Evolutionary conservation across 2,329 filamentous ascomycete genomes (phyloP), one percentile per base, ranked within the genome.

Genomic region (Ceratocystis lukuohia): DNA sequence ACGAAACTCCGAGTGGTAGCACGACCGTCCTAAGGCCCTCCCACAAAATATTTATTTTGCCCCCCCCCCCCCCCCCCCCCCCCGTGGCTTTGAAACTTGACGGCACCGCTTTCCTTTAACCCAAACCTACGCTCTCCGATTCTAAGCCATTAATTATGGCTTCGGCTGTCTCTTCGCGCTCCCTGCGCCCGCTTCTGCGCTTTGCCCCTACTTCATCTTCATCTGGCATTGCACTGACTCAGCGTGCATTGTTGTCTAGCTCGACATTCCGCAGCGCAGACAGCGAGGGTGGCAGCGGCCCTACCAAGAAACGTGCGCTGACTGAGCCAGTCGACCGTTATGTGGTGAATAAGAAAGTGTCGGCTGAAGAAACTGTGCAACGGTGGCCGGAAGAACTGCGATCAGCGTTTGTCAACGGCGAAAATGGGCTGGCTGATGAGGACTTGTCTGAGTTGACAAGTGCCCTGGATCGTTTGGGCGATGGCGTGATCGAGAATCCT

Each of bases 391-490:
- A 20, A 12, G 62, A 67, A 45, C 57, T 68, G 61, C 67, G 67
- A 10, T 61, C 61, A 10, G 45, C 15, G 22, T 68, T 68, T 44
- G 65, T 64, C 1, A 61, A 65, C 30, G 65, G 68, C 8, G 64
- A 65, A 28, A 20, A 30, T 5, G 61, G 20, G 15, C 46, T 68
- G 66, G 68, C 63, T 28, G 61, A 66, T 33, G 50, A 56, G 56
- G 30, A 67, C 48, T 65, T 69, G 7, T 44, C 62, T 15, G 65
- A 69, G 25, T 28, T 64, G 50, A 62, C 45, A 33, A 30, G 67
- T 7, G n/a, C 50, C 22, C 44, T 70, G 45, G 67, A 70, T 33
- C 66, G 62, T 48, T 68, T 72, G 48, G 69, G 65, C 20, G 68
- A 69, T 62, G 65, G 70, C 6, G 64, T 74, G 6, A 48, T 61